Percentiles rank a stretch among this genome's conserved stretches.
Conservation (phyloP, 1,139 yeast genomes). For the Protomyces lactucae-debilis region DNA sequence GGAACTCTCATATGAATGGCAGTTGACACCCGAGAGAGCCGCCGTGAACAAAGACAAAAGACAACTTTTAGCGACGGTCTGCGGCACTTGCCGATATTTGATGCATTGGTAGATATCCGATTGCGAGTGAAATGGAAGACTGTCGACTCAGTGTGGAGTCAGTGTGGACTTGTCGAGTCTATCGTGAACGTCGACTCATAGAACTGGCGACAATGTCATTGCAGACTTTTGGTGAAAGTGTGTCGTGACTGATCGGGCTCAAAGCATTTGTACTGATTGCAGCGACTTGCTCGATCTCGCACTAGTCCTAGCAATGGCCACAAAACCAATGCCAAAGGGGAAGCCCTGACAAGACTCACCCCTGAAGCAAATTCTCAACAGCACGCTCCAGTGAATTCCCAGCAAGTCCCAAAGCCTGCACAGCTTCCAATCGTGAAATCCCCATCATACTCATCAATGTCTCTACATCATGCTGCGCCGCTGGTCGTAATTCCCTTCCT, state of each 20-base stretch:
- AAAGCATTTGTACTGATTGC: not conserved
- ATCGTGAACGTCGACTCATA: too few species aligned
- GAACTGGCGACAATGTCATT: too few species aligned
- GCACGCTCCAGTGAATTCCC: constrained; percentile 5
- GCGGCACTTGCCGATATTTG: too few species aligned
- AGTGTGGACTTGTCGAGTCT: too few species aligned
- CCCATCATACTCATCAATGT: constrained; percentile 14
- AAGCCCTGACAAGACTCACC: not conserved
- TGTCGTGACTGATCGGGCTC: not conserved
- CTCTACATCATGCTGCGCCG: constrained; percentile 2
- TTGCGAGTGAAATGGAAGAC: too few species aligned
- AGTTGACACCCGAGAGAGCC: too few species aligned
- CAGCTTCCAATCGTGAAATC: not conserved
- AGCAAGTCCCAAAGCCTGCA: not conserved
- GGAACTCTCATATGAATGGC: too few species aligned
- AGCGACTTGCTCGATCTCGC: not conserved
- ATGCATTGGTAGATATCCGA: too few species aligned
- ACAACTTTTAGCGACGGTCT: too few species aligned
- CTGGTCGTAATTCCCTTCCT: not conserved
- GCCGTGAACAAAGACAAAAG: too few species aligned
- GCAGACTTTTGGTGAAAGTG: too few species aligned
- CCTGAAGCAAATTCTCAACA: constrained; percentile 1
- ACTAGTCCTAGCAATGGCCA: not conserved
- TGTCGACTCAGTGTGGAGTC: too few species aligned
- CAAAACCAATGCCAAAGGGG: not conserved